A percentile compares a stretch with the other conserved stretches of the same genome.
phyloP scores from a whole-genome alignment of 257 asterid species.

The Forsythia suspensa region DNA sequence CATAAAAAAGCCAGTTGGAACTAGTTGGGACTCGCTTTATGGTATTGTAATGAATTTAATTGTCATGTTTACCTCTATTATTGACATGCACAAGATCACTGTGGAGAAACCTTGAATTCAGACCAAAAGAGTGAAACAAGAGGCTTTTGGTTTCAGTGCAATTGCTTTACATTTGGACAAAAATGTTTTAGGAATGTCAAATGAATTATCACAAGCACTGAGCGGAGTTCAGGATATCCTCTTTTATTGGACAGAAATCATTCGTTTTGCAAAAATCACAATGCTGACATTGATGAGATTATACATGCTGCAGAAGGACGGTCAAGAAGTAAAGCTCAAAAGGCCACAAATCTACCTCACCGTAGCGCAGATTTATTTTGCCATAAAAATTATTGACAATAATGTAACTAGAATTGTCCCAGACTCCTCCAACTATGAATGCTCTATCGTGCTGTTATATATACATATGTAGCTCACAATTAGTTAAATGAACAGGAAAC shows the following conservation, averaged over 20 bases:
- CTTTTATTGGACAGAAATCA: neutral
- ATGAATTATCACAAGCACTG: neutral
- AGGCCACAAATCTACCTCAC: neutral
- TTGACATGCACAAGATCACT: neutral
- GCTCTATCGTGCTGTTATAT: no score
- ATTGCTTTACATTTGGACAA: no score
- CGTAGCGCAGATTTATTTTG: neutral
- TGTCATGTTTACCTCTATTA: no score
- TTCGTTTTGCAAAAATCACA: neutral
- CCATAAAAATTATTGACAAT: neutral
- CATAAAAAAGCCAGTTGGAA: neutral
- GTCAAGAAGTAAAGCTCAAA: no score
- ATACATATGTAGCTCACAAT: no score
- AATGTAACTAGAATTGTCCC: neutral
- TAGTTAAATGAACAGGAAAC: neutral
- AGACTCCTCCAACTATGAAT: neutral
- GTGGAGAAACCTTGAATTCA: neutral
- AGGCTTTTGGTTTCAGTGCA: no score
- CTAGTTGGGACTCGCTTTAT: no score
- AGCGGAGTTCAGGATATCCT: neutral
- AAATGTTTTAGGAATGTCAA: neutral
- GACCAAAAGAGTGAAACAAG: neutral
- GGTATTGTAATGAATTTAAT: no score
- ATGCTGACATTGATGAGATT: no score
- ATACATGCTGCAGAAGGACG: no score